Percentiles rank a stretch among this genome's conserved stretches.
These are phyloP conservation scores for Candida montana DNA, from an alignment of 805 yeast species.

Conservation along the genomic window DNA sequence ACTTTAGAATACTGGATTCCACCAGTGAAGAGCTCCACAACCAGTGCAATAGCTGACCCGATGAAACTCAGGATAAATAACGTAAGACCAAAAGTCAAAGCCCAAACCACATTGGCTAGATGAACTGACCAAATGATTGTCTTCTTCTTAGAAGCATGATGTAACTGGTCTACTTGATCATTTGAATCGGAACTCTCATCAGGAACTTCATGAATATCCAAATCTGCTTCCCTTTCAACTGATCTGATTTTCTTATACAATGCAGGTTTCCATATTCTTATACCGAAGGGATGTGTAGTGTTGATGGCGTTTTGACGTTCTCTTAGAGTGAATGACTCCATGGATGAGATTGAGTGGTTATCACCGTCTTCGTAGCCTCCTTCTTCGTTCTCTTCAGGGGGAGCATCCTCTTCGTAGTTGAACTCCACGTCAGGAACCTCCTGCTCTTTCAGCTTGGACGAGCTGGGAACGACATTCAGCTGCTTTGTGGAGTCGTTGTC, in stretches of 20 bases:
- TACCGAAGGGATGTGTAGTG: constrained; percentile 96
- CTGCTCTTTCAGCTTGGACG: constrained; percentile 6
- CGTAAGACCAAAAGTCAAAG: constrained; percentile 62
- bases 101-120: constrained; percentile 70
- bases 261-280: constrained; percentile 98
- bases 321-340: constrained; percentile 81
- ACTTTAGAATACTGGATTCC: constrained; percentile 57
- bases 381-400: background rate
- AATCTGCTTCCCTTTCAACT: constrained; percentile 85
- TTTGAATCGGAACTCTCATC: constrained; percentile 14
- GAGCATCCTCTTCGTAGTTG: background rate
- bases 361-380: constrained; percentile 14
- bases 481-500: constrained; percentile 5
- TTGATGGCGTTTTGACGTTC: constrained; percentile 96
- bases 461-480: constrained; percentile 11
- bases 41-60: constrained; percentile 39
- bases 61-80: constrained; percentile 48
- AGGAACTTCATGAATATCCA: constrained; percentile 78
- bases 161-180: background rate
- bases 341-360: constrained; percentile 42
- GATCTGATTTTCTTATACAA: constrained; percentile 88
- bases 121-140: constrained; percentile 56
- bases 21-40: constrained; percentile 26
- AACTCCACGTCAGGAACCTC: background rate
- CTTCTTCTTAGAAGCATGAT: constrained; percentile 22